Base-by-base conservation (phyloP, 164 flowering plant genomes). In the Cinnamomum micranthum region DNA sequence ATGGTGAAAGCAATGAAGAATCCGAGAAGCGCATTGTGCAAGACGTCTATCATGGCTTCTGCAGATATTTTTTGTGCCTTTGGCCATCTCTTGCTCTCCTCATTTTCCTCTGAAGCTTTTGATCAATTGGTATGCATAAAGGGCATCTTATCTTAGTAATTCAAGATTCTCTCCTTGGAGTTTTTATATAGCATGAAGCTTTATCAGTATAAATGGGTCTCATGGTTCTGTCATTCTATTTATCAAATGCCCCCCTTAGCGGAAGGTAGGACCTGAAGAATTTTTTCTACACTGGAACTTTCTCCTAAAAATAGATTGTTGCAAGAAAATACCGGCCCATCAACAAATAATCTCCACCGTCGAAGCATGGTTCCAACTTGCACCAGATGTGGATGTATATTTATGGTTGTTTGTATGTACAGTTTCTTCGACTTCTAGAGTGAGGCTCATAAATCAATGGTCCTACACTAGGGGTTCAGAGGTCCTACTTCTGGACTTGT, bases 11-110 rank as follows among this genome's bases (percentile, higher is more conserved):
- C 93, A 7, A 90, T 95, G 90, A 95, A 95, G 86, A 95, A 91
- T 60, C 98, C 99, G 2, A 91, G 99, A 80, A 95, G 98, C 82
- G 97, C 99, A 63, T 60, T 95, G 22, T 85, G 88, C 82, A 95
- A 95, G 83, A 90, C 98, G 20, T 85, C 98, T 2, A 88, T 95
- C 69, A 91, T 95, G 99, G 90, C 98, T 78, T 81, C 97, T 10
- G 77, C 94, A n/a, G 98, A 95, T 81, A 74, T 92, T 25, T 88
- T 92, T 82, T 84, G 74, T 14, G 84, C 87, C 31, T 92, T 84
- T 76, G 89, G 92, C n/a, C 91, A 87, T 73, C 77, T 80, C 52
- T 73, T 93, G 68, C 81, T 93, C 24, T 88, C 88, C 19, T 60
- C 86, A 3, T 52, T 84, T 0, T 50, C 55, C 2, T 74, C 88